Percentiles rank a stretch among this genome's conserved stretches.
Conservation (phyloP, 495 filamentous ascomycete genomes). For the Aspergillus coremiiformis region DNA sequence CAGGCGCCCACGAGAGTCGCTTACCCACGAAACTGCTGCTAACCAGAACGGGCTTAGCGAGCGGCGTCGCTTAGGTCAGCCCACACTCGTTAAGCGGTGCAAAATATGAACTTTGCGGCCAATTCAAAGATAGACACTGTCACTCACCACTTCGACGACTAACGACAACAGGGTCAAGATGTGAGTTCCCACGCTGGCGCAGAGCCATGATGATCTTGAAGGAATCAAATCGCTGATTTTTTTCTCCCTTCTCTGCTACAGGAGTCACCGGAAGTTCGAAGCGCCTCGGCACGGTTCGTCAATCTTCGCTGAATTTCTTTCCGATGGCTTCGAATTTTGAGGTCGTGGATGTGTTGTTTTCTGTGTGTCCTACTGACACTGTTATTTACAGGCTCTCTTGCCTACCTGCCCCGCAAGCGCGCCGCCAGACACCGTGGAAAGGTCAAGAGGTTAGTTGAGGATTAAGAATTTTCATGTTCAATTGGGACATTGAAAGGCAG, state of each 20-base stretch:
- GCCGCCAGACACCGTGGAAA: conserved; percentile 93
- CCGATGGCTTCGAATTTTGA: conserved; percentile 23
- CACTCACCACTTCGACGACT: conserved; percentile 44
- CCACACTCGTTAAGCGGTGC: conserved; percentile 42
- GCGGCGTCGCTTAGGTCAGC: conserved; percentile 38
- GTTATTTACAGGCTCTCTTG: conserved; percentile 59
- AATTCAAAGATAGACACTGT: conserved; percentile 37
- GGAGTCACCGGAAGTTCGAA: conserved; percentile 76
- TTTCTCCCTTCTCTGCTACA: conserved; percentile 21
- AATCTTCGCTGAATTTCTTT: conserved; percentile 19
- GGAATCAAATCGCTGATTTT: conserved; percentile 27
- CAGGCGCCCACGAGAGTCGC: conserved; percentile 14
- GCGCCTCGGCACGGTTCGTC: conserved; percentile 87
- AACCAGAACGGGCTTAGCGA: background rate
- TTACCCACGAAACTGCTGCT: conserved; percentile 18
- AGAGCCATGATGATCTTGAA: conserved; percentile 1
- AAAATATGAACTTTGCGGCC: conserved; percentile 38
- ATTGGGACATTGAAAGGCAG: conserved; percentile 14
- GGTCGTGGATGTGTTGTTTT: conserved; percentile 14
- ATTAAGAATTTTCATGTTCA: conserved; percentile 1
- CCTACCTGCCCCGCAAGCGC: conserved; percentile 95
- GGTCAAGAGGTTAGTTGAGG: conserved; percentile 77
- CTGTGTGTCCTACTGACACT: conserved; percentile 32
- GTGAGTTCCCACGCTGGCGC: conserved; percentile 26
- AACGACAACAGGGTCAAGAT: conserved; percentile 51